phyloP scores from a whole-genome alignment of 768 basidiomycete genomes.

The Trametes maxima region DNA sequence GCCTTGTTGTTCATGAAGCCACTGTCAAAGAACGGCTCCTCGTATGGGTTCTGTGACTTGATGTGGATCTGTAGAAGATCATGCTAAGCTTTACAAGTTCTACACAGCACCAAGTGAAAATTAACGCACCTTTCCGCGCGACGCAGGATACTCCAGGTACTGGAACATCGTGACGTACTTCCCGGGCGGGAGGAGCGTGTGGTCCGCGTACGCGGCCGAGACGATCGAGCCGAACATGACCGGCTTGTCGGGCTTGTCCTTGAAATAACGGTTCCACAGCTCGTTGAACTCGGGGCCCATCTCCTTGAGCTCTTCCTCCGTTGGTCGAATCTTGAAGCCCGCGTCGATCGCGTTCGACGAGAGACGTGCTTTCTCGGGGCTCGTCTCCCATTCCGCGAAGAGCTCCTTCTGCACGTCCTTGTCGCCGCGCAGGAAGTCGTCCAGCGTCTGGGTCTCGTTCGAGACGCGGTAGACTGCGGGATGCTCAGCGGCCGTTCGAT shows the following conservation, averaged over 20 bases:
- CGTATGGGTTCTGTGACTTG: constrained; percentile 59
- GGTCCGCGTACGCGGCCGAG: constrained; percentile 71
- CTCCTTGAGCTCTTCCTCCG: constrained; percentile 68
- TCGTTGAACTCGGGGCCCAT: constrained; percentile 79
- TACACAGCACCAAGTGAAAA: not conserved
- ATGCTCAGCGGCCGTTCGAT: constrained; percentile 6
- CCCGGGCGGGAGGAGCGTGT: constrained; percentile 67
- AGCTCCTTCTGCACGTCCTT: constrained; percentile 59
- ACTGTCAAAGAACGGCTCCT: constrained; percentile 64
- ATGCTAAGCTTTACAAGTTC: not conserved
- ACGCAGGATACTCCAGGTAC: constrained; percentile 74
- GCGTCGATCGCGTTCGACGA: constrained; percentile 76
- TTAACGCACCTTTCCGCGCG: constrained; percentile 61
- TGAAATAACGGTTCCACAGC: constrained; percentile 72
- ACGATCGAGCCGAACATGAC: constrained; percentile 77
- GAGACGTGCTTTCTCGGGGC: constrained; percentile 67
- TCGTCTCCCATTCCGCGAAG: constrained; percentile 65
- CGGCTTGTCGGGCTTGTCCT: constrained; percentile 79
- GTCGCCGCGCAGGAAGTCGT: constrained; percentile 73
- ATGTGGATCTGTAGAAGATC: constrained; percentile 55
- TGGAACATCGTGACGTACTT: constrained; percentile 79
- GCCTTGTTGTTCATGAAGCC: constrained; percentile 84
- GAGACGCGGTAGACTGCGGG: constrained; percentile 64
- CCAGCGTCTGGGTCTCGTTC: constrained; percentile 61
- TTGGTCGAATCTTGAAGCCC: constrained; percentile 77